phyloP scores from a whole-genome alignment of 2,329 filamentous ascomycete species.

The Emmonsia crescens region DNA sequence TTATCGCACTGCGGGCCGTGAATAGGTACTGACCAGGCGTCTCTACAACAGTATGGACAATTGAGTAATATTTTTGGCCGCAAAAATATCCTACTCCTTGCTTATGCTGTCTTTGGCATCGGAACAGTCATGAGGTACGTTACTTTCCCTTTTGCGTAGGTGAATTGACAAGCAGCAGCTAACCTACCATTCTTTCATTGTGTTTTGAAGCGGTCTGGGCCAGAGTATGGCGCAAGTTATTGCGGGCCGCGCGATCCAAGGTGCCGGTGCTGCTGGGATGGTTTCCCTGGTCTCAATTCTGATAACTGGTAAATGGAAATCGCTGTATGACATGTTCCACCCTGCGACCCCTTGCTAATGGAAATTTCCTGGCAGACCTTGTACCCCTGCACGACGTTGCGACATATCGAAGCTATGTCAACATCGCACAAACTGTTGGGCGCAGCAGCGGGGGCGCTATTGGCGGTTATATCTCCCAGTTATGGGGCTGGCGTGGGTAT shows the following conservation, averaged over 20 bases:
- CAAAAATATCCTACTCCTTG: slow-evolving; percentile 26
- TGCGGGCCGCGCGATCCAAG: slow-evolving; percentile 22
- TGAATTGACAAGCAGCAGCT: too few species aligned
- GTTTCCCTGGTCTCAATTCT: slow-evolving; percentile 37
- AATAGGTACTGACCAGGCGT: neutral
- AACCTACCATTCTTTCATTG: too few species aligned
- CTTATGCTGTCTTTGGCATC: slow-evolving; percentile 32
- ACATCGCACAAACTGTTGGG: slow-evolving; percentile 41
- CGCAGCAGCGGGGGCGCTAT: slow-evolving; percentile 43
- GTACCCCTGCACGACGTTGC: slow-evolving; percentile 17
- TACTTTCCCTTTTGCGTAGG: too few species aligned
- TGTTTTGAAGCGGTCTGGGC: too few species aligned
- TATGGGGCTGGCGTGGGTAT: slow-evolving; percentile 56
- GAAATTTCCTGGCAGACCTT: too few species aligned
- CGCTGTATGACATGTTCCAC: slow-evolving; percentile 24
- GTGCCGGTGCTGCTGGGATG: slow-evolving; percentile 37
- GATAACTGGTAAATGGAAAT: slow-evolving; percentile 30
- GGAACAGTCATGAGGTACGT: slow-evolving; percentile 5
- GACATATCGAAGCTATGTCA: slow-evolving; percentile 41
- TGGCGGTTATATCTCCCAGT: slow-evolving; percentile 51
- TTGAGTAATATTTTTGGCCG: slow-evolving; percentile 37
- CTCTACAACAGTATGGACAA: slow-evolving; percentile 28
- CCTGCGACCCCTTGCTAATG: too few species aligned
- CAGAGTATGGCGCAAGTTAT: too few species aligned
- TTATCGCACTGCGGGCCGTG: too few species aligned